Percentiles rank a stretch among this genome's conserved stretches.
Conservation (phyloP, 2,329 filamentous ascomycete genomes). For the Xylaria digitata region DNA sequence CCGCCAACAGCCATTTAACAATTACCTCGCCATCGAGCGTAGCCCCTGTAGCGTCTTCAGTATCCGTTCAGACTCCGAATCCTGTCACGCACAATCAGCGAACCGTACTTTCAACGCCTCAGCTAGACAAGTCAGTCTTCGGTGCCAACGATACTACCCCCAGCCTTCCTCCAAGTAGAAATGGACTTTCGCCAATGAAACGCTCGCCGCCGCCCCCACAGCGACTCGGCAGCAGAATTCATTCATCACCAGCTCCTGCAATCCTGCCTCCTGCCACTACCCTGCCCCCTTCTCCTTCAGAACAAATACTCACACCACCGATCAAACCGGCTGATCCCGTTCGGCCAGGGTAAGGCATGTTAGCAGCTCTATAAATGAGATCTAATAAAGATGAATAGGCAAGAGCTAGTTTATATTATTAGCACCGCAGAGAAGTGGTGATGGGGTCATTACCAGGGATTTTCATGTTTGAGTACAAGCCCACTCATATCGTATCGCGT, state of each 20-base stretch:
- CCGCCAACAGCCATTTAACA: conserved; percentile 41
- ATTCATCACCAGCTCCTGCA: conserved; percentile 52
- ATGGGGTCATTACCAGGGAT: neutral
- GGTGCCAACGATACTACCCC: conserved; percentile 50
- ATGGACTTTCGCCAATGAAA: conserved; percentile 64
- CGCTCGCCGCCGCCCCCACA: conserved; percentile 60
- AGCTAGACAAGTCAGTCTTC: conserved; percentile 49
- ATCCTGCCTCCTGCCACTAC: conserved; percentile 68
- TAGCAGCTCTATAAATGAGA: conserved; percentile 33
- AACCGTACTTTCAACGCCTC: conserved; percentile 49
- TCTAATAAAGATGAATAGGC: conserved; percentile 25
- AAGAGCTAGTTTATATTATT: neutral
- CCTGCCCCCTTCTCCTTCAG: conserved; percentile 67
- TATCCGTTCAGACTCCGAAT: conserved; percentile 41
- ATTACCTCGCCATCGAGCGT: conserved; percentile 45
- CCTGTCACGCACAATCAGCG: conserved; percentile 37
- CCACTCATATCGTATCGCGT: neutral
- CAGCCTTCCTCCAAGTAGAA: conserved; percentile 57
- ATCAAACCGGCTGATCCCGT: conserved; percentile 61
- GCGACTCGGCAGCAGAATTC: conserved; percentile 45
- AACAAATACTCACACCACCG: conserved; percentile 70
- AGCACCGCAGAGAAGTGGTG: neutral
- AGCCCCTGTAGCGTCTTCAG: conserved; percentile 43
- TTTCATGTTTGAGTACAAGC: neutral
- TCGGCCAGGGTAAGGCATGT: conserved; percentile 45